phyloP scores from a whole-genome alignment of 2,329 filamentous ascomycete genomes.

The Cordyceps fumosorosea region DNA sequence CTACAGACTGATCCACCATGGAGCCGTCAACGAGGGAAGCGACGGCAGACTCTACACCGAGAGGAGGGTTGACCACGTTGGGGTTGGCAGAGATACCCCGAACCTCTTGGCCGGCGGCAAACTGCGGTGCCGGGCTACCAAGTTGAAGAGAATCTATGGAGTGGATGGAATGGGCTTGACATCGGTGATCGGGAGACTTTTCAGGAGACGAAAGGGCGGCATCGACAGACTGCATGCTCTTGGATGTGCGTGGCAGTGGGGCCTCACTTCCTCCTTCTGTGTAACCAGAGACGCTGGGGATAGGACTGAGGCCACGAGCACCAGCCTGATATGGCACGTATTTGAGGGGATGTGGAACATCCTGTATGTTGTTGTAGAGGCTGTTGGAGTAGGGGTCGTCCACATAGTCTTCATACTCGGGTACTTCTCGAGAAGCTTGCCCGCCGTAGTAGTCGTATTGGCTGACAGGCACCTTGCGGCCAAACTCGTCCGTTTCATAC shows the following conservation, averaged over 20 bases:
- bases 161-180: conserved; percentile 28
- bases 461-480: conserved; percentile 32
- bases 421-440: conserved; percentile 20
- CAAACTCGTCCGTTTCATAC: conserved; percentile 41
- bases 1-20: conserved; percentile 56
- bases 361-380: conserved; percentile 53
- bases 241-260: conserved; percentile 50
- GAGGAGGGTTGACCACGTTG: conserved; percentile 63
- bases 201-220: conserved; percentile 54
- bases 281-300: conserved; percentile 87
- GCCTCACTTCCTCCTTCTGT: conserved; percentile 60
- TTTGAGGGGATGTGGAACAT: conserved; percentile 56
- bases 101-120: conserved; percentile 63
- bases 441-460: conserved; percentile 36
- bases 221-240: conserved; percentile 42
- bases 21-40: conserved; percentile 81
- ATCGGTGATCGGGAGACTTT: conserved; percentile 38
- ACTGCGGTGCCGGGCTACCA: conserved; percentile 39
- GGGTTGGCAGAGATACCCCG: conserved; percentile 66
- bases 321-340: conserved; percentile 65
- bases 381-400: conserved; percentile 36
- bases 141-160: conserved; percentile 26
- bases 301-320: conserved; percentile 72
- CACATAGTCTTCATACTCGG: conserved; percentile 31
- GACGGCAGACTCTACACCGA: conserved; percentile 80